Evolutionary conservation across 805 yeast species (phyloP), one percentile per base, ranked within the genome.

Genomic region (Metschnikowia cubensis): DNA sequence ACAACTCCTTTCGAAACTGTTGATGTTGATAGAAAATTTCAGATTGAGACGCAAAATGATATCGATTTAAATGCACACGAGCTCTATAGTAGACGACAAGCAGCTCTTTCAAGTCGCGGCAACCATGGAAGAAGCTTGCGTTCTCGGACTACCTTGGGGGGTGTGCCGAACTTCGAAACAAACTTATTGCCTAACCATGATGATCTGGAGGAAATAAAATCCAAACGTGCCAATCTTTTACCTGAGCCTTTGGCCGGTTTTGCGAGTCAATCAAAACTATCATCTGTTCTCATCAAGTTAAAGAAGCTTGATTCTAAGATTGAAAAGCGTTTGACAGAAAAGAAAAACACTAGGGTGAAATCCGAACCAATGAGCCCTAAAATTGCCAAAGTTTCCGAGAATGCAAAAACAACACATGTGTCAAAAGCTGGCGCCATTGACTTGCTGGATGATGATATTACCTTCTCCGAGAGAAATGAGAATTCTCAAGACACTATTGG

Each of bases 251-350:
- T 57, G 35, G 41, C 39, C 18, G 56, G 53, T 4, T 55, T 51
- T 25, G 39, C 54, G 2, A 50, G 57, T 43, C 51, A 54, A 35
- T 50, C 61, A 7, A 63, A 60, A 42, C 51, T 62, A 4, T 53
- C 57, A 8, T 52, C 59, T 15, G 49, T 57, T n/a, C 52, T 54
- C 42, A 53, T 57, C 14, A 63, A 63, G 40, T 52, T 66, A 57
- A 59, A 58, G 36, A 54, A 50, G 25, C 57, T 66, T 22, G 67
- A 66, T 39, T 33, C 54, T 14, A 49, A 49, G 35, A 32, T 57
- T 31, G 58, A 55, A 8, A 51, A 51, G 21, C 48, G 42, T 18
- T 25, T 17, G 11, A 42, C 38, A 11, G 47, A 49, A 32, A 47
- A 14, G 35, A 35, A 44, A n/a, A 35, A 11, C 6, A 17, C 6